Percentiles rank a stretch among this genome's conserved stretches.
These are phyloP conservation scores for Blastobotrys arbuscula DNA, from an alignment of 1,139 yeast species.

Conservation along the genomic window DNA sequence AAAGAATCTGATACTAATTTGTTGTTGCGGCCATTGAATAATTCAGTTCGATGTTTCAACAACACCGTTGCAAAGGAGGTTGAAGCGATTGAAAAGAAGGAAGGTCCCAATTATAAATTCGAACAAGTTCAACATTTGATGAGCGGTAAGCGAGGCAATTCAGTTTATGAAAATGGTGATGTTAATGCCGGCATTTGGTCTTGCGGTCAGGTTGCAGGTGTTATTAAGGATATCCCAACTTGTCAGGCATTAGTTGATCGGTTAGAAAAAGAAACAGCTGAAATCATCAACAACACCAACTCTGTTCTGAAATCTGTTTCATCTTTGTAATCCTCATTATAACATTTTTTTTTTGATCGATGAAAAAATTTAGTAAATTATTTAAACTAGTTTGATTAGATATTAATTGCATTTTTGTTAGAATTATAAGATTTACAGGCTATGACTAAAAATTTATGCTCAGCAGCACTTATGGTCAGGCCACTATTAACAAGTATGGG, in stretches of 20 bases:
- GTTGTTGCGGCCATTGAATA: conserved; percentile 30
- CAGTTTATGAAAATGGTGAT: conserved; percentile 32
- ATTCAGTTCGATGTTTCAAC: conserved; percentile 33
- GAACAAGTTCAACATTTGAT: conserved; percentile 29
- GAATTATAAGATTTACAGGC: too few species aligned
- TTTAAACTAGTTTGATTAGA: too few species aligned
- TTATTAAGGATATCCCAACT: conserved; percentile 32
- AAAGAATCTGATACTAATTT: conserved; percentile 32
- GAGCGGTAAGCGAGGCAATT: conserved; percentile 31
- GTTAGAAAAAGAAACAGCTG: conserved; percentile 24
- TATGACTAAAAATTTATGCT: too few species aligned
- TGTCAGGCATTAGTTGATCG: conserved; percentile 28
- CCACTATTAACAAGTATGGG: too few species aligned
- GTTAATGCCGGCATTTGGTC: conserved; percentile 35
- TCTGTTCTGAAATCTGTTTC: conserved; percentile 6
- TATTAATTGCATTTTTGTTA: too few species aligned
- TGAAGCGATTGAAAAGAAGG: conserved; percentile 26
- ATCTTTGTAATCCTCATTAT: conserved; percentile 8
- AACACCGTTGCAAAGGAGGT: conserved; percentile 32
- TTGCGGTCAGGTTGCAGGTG: conserved; percentile 31
- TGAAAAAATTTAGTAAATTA: too few species aligned
- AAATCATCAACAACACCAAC: conserved; percentile 11
- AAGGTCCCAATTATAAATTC: conserved; percentile 24
- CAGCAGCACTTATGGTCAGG: too few species aligned
- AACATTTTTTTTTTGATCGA: too few species aligned